Evolutionary conservation across 164 flowering plant species (phyloP), one percentile per base, ranked within the genome.

Genomic region (Tetrastigma voinierianum): DNA sequence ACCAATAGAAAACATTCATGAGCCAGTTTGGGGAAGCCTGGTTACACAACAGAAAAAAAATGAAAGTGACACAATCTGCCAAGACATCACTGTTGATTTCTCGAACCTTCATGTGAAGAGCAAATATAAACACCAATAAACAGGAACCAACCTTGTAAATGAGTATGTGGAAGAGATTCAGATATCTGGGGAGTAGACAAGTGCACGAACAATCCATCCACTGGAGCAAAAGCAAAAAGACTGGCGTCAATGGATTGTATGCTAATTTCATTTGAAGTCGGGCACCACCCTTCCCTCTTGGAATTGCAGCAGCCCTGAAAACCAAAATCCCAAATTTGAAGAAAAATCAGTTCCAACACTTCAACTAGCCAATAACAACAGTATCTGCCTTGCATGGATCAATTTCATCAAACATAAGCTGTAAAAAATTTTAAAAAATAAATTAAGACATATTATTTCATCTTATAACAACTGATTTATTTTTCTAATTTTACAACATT

Each of bases 261-360:
- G 83, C 88, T 71, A 89, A 70, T 79, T 86, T 89, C 98, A 93
- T 85, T 62, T 87, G 93, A 67, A 89, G 72, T 57, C 73, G 76
- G 8, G 75, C 76, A 21, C 92, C 91, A 46, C 83, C 86, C 67
- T 90, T 89, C 9, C 77, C 81, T 72, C 81, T 85, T 23, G 93
- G 93, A 67, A 90, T 87, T 45, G 88, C 79, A 74, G 90, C 87
- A 57, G 93, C 93, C 82, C 96, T 93, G 78, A 14, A 66, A 68
- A 61, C 18, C 62, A 61, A 51, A 51, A 67, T 66, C 19, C 15
- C 17, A 45, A 51, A n/a, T 47, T 49, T 11, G 23, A 59, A 3
- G 40, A 63, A 56, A 54, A 32, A 32, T 32, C 40, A 32, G 40
- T 32, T 32, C 40, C 43, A 32, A 15, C 54, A 61, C 40, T 53